Percentiles rank a stretch among this genome's conserved stretches.
Evolutionary conservation across 306 rosid genomes (phyloP).

Genomic region (Castanea crenata): DNA sequence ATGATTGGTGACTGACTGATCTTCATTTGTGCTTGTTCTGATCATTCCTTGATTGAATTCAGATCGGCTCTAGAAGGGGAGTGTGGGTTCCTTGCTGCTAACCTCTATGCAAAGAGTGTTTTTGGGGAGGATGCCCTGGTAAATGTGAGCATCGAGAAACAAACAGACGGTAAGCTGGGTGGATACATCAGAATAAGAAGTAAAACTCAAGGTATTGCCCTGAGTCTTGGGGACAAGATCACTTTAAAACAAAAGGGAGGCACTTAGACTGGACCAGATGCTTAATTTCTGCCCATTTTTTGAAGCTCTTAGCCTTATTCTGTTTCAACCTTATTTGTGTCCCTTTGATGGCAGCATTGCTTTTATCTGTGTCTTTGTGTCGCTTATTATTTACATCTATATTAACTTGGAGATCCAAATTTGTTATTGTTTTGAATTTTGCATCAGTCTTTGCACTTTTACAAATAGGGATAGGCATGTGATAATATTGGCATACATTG

Average conservation of each 20-base stretch:
- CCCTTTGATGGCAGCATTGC: constrained; percentile 30
- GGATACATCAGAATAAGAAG: constrained; percentile 99
- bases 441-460: constrained; percentile 28
- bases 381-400: background rate
- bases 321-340: background rate
- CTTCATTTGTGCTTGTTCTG: constrained; percentile 7
- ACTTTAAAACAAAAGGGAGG: constrained; percentile 97
- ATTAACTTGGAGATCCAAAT: constrained; percentile 30
- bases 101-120: constrained; percentile 93
- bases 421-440: constrained; percentile 41
- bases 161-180: constrained; percentile 76
- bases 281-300: constrained; percentile 16
- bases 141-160: constrained; percentile 93
- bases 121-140: constrained; percentile 99
- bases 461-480: constrained; percentile 28
- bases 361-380: constrained; percentile 9
- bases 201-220: constrained; percentile 98
- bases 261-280: constrained; percentile 34
- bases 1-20: constrained; percentile 17
- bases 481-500: constrained; percentile 32
- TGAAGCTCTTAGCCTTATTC: constrained; percentile 21
- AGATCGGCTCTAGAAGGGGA: constrained; percentile 97
- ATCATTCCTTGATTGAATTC: constrained; percentile 19
- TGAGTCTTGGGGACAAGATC: constrained; percentile 97
- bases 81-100: constrained; percentile 96